Base-by-base conservation (phyloP, 208 protist genomes). In the Leishmania guyanensis region DNA sequence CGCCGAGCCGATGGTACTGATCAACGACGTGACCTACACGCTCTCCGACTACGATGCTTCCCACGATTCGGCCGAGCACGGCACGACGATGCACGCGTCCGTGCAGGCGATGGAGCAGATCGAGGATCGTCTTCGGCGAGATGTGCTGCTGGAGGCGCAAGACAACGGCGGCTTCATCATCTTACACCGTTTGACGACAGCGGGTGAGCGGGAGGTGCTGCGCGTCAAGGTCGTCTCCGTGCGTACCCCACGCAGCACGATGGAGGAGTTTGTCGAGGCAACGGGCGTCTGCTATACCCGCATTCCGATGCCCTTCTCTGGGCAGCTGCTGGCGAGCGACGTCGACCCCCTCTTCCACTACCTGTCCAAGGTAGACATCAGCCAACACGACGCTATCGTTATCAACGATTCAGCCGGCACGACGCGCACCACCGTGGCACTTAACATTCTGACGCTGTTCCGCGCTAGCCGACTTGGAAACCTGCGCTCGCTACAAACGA, bases 61-160 rank as follows among this genome's bases (percentile, higher is more conserved):
- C 3, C 75, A 77, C 2, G 80, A 76, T 33, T 78, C 70, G 8
- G 75, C 81, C 5, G 75, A 79, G 79, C 72, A 83, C 29, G 93
- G 90, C 48, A 92, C 85, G 46, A 95, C 94, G 65, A 97, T 97
- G 94, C 94, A 97, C 86, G 90, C 89, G 17, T 96, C 94, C 17
- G n/a, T 92, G 71, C 75, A 93, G 53, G 87, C 83, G 29, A 95
- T 97, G 60, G 92, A 97, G 84, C 90, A 97, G 86, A 95, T 97
- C 48, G 92, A 97, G 84, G 94, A 97, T 64, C 94, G 94, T 50
- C 86, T 97, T 43, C 85, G 92, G 20, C 83, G 89, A 9, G 94
- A 97, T 81, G 94, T 97, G 54, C 71, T 94, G 80, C 81, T 94
- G 39, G 92, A 97, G 84, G 84, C 94, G 51, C 90, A 93, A 84